phyloP scores from a whole-genome alignment of 139 green algal species.

The Astrephomene gubernaculifera region DNA sequence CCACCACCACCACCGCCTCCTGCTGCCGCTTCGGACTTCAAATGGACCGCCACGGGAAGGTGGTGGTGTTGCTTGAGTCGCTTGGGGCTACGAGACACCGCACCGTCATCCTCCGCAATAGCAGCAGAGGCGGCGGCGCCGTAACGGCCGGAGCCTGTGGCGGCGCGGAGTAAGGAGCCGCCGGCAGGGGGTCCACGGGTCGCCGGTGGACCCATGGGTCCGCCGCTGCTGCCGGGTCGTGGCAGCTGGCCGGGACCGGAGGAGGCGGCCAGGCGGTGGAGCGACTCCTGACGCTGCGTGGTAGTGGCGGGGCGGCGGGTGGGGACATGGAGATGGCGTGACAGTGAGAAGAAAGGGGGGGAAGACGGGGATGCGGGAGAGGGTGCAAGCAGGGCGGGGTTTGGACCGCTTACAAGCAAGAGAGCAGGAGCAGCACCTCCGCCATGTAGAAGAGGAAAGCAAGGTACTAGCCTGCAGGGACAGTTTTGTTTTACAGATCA shows the following conservation, averaged over 20 bases:
- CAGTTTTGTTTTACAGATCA: no score
- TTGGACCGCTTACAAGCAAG: no score
- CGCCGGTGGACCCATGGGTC: neutral
- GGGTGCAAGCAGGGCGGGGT: no score
- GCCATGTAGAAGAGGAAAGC: no score
- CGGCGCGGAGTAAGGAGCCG: neutral
- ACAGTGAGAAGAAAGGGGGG: neutral
- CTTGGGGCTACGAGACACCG: constrained; percentile 17
- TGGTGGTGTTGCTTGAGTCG: constrained; percentile 9
- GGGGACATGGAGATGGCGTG: no score
- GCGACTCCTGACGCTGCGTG: neutral
- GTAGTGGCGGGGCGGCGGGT: neutral
- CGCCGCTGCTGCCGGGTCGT: neutral
- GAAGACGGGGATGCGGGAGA: no score
- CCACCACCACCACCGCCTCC: neutral
- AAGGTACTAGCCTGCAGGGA: no score
- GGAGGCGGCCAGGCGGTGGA: constrained; percentile 16
- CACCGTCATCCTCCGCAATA: neutral
- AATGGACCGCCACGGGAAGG: no score
- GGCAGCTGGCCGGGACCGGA: neutral
- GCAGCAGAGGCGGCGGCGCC: neutral
- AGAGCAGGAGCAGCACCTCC: no score
- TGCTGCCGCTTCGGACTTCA: no score
- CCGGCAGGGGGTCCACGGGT: neutral
- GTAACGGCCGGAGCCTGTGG: constrained; percentile 13